These are phyloP conservation scores for Amauroascus verrucosus DNA, from an alignment of 2,329 filamentous ascomycete species.

Conservation along the genomic window DNA sequence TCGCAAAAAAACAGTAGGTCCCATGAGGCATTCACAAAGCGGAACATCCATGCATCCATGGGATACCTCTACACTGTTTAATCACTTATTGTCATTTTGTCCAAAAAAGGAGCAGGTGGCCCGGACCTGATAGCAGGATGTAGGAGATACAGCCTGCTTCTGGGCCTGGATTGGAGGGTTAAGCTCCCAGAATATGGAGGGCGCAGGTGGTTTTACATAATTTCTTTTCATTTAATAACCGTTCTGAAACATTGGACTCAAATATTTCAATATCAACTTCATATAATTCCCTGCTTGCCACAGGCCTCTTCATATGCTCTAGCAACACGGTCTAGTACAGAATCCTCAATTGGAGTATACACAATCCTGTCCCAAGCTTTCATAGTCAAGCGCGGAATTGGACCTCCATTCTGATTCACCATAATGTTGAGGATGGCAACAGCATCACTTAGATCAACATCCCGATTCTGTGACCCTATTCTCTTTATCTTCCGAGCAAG, in stretches of 20 bases:
- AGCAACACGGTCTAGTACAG: neutral
- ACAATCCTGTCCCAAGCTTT: constrained; percentile 1
- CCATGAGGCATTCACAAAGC: neutral
- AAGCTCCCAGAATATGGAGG: too few relatives aligned
- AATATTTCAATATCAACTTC: too few relatives aligned
- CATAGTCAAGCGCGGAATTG: constrained; percentile 6
- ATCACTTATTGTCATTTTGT: neutral
- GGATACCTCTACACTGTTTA: constrained; percentile 2
- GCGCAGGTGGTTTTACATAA: too few relatives aligned
- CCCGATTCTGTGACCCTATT: constrained; percentile 19
- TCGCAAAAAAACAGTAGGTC: neutral
- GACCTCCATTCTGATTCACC: constrained; percentile 16
- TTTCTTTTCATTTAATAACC: too few relatives aligned
- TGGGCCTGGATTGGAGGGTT: too few relatives aligned
- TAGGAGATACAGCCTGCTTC: too few relatives aligned
- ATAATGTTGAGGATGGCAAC: constrained; percentile 22
- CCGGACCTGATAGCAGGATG: too few relatives aligned
- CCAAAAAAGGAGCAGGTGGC: too few relatives aligned
- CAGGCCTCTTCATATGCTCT: neutral
- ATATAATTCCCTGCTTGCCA: too few relatives aligned
- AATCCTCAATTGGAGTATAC: neutral
- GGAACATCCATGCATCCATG: constrained; percentile 1
- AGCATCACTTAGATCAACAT: constrained; percentile 21
- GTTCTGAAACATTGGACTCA: too few relatives aligned
- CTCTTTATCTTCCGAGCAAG: constrained; percentile 26